A percentile compares a stretch with the other conserved stretches of the same genome.
phyloP scores from a whole-genome alignment of 345 rosid species.

The Corchorus capsularis region DNA sequence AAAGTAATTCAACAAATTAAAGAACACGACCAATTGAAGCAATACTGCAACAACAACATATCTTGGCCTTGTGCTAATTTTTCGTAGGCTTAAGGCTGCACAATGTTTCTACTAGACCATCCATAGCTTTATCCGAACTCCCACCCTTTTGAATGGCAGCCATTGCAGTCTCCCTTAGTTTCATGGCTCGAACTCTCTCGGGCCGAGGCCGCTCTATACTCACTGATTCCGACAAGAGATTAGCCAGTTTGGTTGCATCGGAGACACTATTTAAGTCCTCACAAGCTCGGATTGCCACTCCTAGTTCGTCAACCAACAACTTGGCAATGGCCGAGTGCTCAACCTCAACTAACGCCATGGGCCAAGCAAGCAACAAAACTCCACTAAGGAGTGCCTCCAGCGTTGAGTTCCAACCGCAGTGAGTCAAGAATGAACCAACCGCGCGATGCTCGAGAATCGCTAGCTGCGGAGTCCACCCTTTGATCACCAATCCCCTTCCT shows the following conservation, averaged over 20 bases:
- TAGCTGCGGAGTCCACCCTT: slow-evolving; percentile 60
- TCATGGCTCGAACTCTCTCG: slow-evolving; percentile 31
- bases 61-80: too few species aligned
- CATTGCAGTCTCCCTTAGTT: slow-evolving; percentile 37
- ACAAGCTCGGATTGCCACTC: slow-evolving; percentile 45
- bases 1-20: too few species aligned
- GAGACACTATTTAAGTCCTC: slow-evolving; percentile 45
- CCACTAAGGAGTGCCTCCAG: slow-evolving; percentile 50
- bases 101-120: slow-evolving; percentile 33
- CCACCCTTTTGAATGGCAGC: slow-evolving; percentile 45
- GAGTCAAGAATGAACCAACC: slow-evolving; percentile 59
- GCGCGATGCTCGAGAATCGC: slow-evolving; percentile 42
- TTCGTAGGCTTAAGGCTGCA: neutral
- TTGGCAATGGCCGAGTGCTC: too few species aligned
- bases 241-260: slow-evolving; percentile 38
- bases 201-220: neutral
- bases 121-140: slow-evolving; percentile 46
- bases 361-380: neutral
- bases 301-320: slow-evolving; percentile 53
- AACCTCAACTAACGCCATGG: too few species aligned
- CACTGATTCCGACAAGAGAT: slow-evolving; percentile 32
- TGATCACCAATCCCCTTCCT: slow-evolving; percentile 50
- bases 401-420: slow-evolving; percentile 70
- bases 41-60: too few species aligned
- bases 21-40: too few species aligned